Evolutionary conservation across 108 stramenopile species (phyloP).

Genomic region (Conticribra weissflogii): DNA sequence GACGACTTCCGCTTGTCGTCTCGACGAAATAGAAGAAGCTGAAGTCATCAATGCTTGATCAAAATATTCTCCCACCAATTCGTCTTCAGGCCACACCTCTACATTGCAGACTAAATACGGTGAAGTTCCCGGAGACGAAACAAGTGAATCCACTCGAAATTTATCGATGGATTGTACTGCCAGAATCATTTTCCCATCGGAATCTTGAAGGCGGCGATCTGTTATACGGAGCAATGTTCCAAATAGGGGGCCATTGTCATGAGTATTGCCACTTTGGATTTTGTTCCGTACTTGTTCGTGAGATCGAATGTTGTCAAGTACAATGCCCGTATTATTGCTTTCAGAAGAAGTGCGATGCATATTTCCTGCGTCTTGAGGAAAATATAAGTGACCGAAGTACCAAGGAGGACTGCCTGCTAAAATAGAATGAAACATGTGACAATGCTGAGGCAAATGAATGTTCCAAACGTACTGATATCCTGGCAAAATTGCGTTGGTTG

Average conservation of each 20-base stretch:
- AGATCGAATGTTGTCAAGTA: conserved; percentile 8
- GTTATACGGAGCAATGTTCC: conserved; percentile 55
- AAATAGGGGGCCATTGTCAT: conserved; percentile 14
- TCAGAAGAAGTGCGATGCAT: no score
- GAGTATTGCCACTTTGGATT: conserved; percentile 17
- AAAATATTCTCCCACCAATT: conserved; percentile 41
- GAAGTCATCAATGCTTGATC: conserved; percentile 29
- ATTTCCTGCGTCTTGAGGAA: conserved; percentile 21
- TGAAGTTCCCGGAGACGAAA: conserved; percentile 12
- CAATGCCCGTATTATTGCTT: no score
- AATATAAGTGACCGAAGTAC: conserved; percentile 57
- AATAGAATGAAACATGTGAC: conserved; percentile 64
- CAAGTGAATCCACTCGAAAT: conserved; percentile 23
- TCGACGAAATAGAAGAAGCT: conserved; percentile 18
- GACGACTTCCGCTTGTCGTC: no score
- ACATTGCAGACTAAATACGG: conserved; percentile 48
- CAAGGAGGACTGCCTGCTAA: conserved; percentile 42
- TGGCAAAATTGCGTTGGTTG: conserved; percentile 32
- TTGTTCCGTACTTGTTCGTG: conserved; percentile 15
- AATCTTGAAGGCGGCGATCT: conserved; percentile 43
- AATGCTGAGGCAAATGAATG: conserved; percentile 59
- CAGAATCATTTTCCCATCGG: conserved; percentile 51
- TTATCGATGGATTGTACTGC: conserved; percentile 56
- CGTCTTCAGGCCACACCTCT: conserved; percentile 46
- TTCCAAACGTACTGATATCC: conserved; percentile 67